Percentiles rank a stretch among this genome's conserved stretches.
These are phyloP conservation scores for Ottelia alismoides DNA, from an alignment of 106 monocot genomes.

Conservation along the genomic window DNA sequence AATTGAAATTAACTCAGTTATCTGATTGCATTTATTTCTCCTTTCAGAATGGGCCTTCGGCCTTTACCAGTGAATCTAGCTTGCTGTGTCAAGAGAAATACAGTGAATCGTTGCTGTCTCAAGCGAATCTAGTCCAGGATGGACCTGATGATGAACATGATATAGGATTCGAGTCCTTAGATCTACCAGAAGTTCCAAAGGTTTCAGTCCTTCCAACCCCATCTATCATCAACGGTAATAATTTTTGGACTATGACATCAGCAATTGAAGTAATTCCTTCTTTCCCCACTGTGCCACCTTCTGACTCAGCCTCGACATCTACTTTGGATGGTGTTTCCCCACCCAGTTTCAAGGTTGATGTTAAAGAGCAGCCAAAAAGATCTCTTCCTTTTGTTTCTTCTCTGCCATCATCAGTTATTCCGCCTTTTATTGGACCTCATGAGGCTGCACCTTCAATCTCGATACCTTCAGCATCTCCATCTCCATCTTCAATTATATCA, in stretches of 20 bases:
- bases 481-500: too few species aligned
- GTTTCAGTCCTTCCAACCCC: too few species aligned
- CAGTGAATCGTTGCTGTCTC: constrained; percentile 12
- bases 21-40: not conserved
- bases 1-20: not conserved
- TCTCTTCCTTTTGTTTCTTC: constrained; percentile 52
- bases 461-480: too few species aligned
- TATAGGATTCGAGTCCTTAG: constrained; percentile 33
- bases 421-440: not conserved
- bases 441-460: not conserved
- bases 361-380: constrained; percentile 30
- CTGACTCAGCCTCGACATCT: too few species aligned
- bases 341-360: not conserved
- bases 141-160: constrained; percentile 34
- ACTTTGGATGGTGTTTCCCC: too few species aligned
- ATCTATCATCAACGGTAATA: too few species aligned
- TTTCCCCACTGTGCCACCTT: not conserved
- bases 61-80: constrained; percentile 28
- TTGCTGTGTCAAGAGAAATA: constrained; percentile 42
- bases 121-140: constrained; percentile 5
- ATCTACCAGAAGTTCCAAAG: constrained; percentile 91
- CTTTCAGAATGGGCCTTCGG: constrained; percentile 74
- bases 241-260: not conserved
- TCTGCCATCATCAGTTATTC: constrained; percentile 4
- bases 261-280: not conserved